Base-by-base conservation (phyloP, 345 rosid genomes). In the Salix arbutifolia region DNA sequence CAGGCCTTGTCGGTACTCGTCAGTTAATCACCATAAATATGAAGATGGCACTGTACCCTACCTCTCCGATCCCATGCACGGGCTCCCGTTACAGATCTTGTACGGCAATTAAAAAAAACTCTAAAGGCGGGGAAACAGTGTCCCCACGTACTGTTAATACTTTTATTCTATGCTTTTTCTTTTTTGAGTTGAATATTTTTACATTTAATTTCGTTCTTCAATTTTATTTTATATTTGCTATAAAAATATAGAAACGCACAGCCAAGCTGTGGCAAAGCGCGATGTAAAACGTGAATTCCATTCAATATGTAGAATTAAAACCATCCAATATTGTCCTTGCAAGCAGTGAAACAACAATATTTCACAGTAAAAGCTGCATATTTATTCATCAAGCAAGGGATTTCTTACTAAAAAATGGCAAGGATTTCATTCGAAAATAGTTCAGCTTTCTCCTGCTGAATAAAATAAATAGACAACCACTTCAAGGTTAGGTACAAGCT, bases 381-480 rank as follows among this genome's bases (percentile, higher is more conserved):
- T 52, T 31, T 16, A 4, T 66, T 50, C 18, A n/a, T 78, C 71
- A 72, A 2, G 23, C 16, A 4, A 4, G 30, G 13, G 76, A 52
- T 31, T 74, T 74, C 30, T 72, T 38, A 28, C 65, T 31, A 12
- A 71, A 69, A 40, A 72, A 80, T 60, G 78, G 48, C 35, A 65
- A 38, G 28, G 28, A 80, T 78, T 68, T 73, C 77, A 0, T 67
- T 40, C 8, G 77, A 78, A 62, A 79, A 42, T 42, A 44, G 73
- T 23, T 58, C 58, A 12, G 86, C 83, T 46, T 75, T 83, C 79
- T 77, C 82, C 70, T 37, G 70, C 46, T 74, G 81, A n/a, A 79
- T 73, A 68, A 37, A 83, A 73, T 77, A 83, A 33, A 33, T 33
- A 33, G 75, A 21, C 53, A 69, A 7, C 56, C 1, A 19, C 21